Evolutionary conservation across 805 yeast genomes (phyloP).

Genomic region (Dipodascus geniculatus): DNA sequence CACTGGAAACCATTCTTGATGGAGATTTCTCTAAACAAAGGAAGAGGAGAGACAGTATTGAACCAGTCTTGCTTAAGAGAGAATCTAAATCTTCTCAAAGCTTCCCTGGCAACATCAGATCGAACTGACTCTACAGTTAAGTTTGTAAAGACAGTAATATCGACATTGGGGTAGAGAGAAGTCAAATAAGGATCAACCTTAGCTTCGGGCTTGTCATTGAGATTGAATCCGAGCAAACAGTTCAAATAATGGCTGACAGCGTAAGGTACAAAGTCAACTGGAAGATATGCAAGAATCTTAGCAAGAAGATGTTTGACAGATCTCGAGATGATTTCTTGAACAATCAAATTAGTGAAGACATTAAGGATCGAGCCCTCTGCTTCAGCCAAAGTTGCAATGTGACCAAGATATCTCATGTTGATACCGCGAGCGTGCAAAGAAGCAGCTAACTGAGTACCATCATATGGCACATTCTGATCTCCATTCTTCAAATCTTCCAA

Average conservation of each 20-base stretch:
- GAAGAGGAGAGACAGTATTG: conserved; percentile 28
- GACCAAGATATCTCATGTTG: conserved; percentile 79
- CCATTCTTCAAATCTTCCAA: conserved; percentile 43
- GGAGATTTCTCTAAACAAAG: conserved; percentile 60
- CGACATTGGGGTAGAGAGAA: conserved; percentile 30
- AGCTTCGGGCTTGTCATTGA: conserved; percentile 31
- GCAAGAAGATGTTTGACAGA: conserved; percentile 66
- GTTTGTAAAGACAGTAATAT: conserved; percentile 30
- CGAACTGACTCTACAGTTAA: conserved; percentile 38
- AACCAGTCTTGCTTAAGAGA: conserved; percentile 41
- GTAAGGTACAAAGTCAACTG: conserved; percentile 43
- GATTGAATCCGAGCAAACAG: conserved; percentile 31
- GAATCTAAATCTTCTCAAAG: conserved; percentile 51
- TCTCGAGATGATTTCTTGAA: conserved; percentile 70
- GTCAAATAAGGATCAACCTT: conserved; percentile 31
- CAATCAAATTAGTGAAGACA: conserved; percentile 36
- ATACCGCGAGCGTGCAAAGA: conserved; percentile 73
- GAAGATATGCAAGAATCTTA: conserved; percentile 32
- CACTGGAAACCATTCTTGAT: conserved; percentile 81
- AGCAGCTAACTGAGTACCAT: conserved; percentile 63
- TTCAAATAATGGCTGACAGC: conserved; percentile 64
- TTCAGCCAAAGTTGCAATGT: conserved; percentile 32
- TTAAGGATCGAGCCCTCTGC: conserved; percentile 27
- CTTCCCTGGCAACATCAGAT: conserved; percentile 39
- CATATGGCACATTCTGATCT: conserved; percentile 51